Percentiles rank a stretch among this genome's conserved stretches.
Conservation (phyloP, 192 early-diverging fungal species). For the Dissophora ornata region DNA sequence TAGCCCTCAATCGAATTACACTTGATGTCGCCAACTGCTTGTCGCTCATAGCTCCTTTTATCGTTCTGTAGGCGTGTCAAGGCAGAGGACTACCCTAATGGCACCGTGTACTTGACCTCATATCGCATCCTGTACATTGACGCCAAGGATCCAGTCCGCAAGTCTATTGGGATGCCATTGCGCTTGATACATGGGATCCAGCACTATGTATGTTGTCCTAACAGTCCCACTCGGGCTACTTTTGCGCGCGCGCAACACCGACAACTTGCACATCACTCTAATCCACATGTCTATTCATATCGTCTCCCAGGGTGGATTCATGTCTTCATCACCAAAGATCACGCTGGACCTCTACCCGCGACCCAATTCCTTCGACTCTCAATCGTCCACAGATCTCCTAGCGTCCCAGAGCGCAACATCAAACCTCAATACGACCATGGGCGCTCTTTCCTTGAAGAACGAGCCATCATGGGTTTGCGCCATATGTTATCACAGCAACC, state of each 20-base stretch:
- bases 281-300: neutral
- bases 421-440: constrained; percentile 22
- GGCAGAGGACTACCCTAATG: constrained; percentile 74
- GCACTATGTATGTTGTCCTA: constrained; percentile 61
- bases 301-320: constrained; percentile 58
- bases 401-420: constrained; percentile 2
- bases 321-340: constrained; percentile 74
- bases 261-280: no score
- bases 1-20: neutral
- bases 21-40: no score
- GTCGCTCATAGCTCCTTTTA: constrained; percentile 6
- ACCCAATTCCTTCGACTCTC: constrained; percentile 6
- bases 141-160: constrained; percentile 60
- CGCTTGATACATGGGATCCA: constrained; percentile 58
- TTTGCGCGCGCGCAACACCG: no score
- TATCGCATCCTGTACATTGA: constrained; percentile 88
- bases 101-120: constrained; percentile 78
- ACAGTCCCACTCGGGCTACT: no score
- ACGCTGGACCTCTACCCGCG: constrained; percentile 61
- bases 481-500: constrained; percentile 65
- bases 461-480: constrained; percentile 62
- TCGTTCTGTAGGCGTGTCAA: constrained; percentile 63
- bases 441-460: constrained; percentile 13
- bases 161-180: constrained; percentile 68
- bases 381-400: constrained; percentile 12